Evolutionary conservation across 306 rosid genomes (phyloP).

Genomic region (Mimosa bimucronata): DNA sequence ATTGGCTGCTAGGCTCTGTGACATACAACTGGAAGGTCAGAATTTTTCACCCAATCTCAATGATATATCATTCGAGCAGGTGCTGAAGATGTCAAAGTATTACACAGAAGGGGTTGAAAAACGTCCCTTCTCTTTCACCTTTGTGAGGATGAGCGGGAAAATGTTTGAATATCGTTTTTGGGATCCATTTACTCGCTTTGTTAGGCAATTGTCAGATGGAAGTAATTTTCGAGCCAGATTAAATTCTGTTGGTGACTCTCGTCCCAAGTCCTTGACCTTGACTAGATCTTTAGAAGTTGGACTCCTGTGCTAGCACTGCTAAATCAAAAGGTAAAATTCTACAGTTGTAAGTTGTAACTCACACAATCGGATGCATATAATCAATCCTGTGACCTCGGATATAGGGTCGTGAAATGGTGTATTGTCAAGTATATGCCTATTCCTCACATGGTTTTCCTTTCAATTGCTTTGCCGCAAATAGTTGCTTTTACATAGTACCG

Average conservation of each 20-base stretch:
- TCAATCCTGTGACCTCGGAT: conserved; percentile 33
- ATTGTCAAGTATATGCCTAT: conserved; percentile 42
- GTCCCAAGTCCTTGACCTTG: conserved; percentile 47
- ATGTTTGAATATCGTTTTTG: conserved; percentile 76
- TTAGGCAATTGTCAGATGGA: conserved; percentile 73
- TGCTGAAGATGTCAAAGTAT: conserved; percentile 72
- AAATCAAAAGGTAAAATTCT: conserved; percentile 36
- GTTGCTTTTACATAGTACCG: conserved; percentile 46
- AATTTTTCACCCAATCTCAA: conserved; percentile 59
- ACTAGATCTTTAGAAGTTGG: conserved; percentile 54
- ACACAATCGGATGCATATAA: conserved; percentile 38
- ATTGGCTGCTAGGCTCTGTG: conserved; percentile 77
- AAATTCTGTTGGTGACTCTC: conserved; percentile 50
- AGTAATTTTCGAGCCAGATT: conserved; percentile 78
- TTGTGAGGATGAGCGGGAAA: conserved; percentile 76
- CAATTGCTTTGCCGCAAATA: conserved; percentile 32
- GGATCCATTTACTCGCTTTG: conserved; percentile 82
- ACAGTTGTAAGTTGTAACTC: conserved; percentile 16
- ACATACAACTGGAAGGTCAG: conserved; percentile 80
- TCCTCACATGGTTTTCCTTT: conserved; percentile 46
- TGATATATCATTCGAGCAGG: conserved; percentile 60
- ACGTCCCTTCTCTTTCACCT: conserved; percentile 82
- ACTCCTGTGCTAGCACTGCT: conserved; percentile 57
- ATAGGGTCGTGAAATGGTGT: conserved; percentile 51
- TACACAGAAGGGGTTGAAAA: conserved; percentile 71